A percentile compares a stretch with the other conserved stretches of the same genome.
Evolutionary conservation across 306 rosid genomes (phyloP).

Genomic region (Glycine latifolia): DNA sequence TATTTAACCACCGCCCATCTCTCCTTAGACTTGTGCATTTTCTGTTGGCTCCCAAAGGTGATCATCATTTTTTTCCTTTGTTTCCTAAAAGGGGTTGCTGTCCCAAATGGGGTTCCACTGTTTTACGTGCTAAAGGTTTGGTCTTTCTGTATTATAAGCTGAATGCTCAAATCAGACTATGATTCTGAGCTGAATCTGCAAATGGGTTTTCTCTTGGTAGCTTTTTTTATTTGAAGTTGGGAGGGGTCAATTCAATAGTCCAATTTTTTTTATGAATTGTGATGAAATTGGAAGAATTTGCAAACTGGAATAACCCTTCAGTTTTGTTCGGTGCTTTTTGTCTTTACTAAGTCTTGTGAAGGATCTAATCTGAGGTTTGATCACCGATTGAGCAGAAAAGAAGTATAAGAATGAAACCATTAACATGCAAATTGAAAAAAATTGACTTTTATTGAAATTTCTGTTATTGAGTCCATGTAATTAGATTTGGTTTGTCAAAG

Average conservation of each 20-base stretch:
- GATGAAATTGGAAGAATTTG: slow-evolving; percentile 27
- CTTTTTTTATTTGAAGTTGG: not conserved
- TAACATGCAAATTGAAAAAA: not conserved
- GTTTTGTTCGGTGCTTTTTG: slow-evolving; percentile 15
- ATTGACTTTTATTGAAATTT: slow-evolving; percentile 51
- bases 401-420: slow-evolving; percentile 13
- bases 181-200: slow-evolving; percentile 34
- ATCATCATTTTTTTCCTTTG: not conserved
- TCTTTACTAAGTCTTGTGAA: not conserved
- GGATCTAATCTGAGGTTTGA: slow-evolving; percentile 19
- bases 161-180: not conserved
- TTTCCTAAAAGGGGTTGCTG: slow-evolving; percentile 28
- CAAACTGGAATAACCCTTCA: slow-evolving; percentile 10
- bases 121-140: not conserved
- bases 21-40: not conserved
- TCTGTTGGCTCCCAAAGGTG: not conserved
- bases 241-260: too few species aligned
- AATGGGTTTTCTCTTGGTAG: slow-evolving; percentile 16
- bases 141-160: slow-evolving; percentile 32
- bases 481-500: slow-evolving; percentile 18
- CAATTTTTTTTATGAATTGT: not conserved
- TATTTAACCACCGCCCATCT: slow-evolving; percentile 2
- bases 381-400: slow-evolving; percentile 13
- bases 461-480: not conserved
- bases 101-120: not conserved